Evolutionary conservation across 495 filamentous ascomycete genomes (phyloP), one percentile per base, ranked within the genome.

Genomic region (Penicillium herquei): DNA sequence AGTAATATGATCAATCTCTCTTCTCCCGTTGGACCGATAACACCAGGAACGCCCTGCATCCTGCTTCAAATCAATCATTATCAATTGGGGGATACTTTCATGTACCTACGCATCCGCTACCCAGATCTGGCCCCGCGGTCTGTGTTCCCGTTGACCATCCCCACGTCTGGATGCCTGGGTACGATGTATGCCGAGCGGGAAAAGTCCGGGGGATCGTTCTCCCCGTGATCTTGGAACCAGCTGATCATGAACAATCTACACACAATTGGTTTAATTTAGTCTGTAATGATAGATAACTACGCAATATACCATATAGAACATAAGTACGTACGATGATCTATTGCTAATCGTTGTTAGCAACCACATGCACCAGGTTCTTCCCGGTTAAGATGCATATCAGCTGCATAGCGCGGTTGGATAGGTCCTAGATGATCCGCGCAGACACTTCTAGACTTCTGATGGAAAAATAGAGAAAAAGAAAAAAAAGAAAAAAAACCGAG

Each of bases 1-100:
- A 56, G 46, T 59, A 63, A 61, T 58, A 61, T 61, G 57, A 59
- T 56, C 59, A 65, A 67, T 61, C 50, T 14, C 50, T 16, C 21
- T 33, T 10, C 49, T 68, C 65, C 55, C 55, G 63, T 68, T 68
- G 65, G 65, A 34, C 63, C 65, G 65, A 68, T 68, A 68, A 65
- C 60, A 41, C 32, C 26, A 55, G 34, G 40, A 49, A 45, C 34
- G 17, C 44, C 31, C 41, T 52, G 14, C 45, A 37, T n/a, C 16
- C 40, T 12, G 14, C 32, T 39, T 54, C 39, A 55, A 52, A 58
- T 58, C 44, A 50, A 52, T 9, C 45, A 26, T 40, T 61, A 52
- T 62, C 59, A 39, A 54, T 39, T 59, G 56, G 56, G 41, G 37
- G 46, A 11, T 41, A n/a, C 6, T 14, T 41, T 2, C 1, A 41